Evolutionary conservation across 2,329 filamentous ascomycete genomes (phyloP).

Genomic region (Colletotrichum sansevieriae): DNA sequence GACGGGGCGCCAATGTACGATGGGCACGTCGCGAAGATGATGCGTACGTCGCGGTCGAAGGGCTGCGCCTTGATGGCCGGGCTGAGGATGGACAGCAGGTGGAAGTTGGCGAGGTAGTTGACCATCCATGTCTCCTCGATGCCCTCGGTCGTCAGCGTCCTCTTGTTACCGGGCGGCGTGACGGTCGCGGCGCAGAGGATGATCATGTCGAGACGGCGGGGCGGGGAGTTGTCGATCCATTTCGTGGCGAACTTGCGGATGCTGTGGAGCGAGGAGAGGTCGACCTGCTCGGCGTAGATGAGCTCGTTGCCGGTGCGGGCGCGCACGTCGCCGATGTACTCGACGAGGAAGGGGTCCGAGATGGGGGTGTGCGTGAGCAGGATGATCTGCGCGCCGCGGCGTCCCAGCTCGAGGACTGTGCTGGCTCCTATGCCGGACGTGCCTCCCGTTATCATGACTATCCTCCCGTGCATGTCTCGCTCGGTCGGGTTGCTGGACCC

Average conservation of each 20-base stretch:
- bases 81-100: constrained; percentile 89
- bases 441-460: constrained; percentile 93
- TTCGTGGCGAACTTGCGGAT: constrained; percentile 94
- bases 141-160: constrained; percentile 78
- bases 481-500: constrained; percentile 82
- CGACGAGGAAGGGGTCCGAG: constrained; percentile 88
- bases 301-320: constrained; percentile 82
- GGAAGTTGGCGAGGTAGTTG: constrained; percentile 96
- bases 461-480: constrained; percentile 90
- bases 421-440: constrained; percentile 92
- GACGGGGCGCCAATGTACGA: constrained; percentile 86
- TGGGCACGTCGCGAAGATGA: constrained; percentile 88
- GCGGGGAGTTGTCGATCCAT: constrained; percentile 97
- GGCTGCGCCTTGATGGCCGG: constrained; percentile 93
- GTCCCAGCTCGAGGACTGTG: constrained; percentile 80
- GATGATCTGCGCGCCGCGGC: constrained; percentile 88
- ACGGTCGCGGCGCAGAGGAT: constrained; percentile 87
- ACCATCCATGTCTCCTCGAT: constrained; percentile 93
- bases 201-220: constrained; percentile 89
- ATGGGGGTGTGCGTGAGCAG: constrained; percentile 87
- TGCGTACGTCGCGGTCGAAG: constrained; percentile 90
- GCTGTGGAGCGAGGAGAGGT: constrained; percentile 88
- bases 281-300: constrained; percentile 95
- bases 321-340: constrained; percentile 92
- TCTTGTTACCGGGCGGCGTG: constrained; percentile 74